phyloP scores from a whole-genome alignment of 2,329 filamentous ascomycete species.

The Botrytis tulipae region DNA sequence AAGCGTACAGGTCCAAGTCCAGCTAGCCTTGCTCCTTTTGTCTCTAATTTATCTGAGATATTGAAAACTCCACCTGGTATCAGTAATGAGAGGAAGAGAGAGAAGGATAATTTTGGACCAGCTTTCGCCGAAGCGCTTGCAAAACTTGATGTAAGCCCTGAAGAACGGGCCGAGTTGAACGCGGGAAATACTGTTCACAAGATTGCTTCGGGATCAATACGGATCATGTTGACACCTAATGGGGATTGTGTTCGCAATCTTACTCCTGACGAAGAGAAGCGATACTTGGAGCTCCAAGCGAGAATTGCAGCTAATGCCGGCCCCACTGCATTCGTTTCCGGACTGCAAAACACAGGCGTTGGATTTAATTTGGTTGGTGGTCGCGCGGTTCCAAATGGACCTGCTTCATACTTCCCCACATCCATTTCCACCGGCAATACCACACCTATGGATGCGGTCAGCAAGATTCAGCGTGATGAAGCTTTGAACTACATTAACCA shows the following conservation, averaged over 20 bases:
- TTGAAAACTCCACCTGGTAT: slow-evolving; percentile 39
- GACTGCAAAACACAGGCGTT: slow-evolving; percentile 53
- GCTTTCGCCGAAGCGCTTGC: slow-evolving; percentile 29
- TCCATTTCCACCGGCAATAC: slow-evolving; percentile 34
- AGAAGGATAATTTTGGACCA: slow-evolving; percentile 21
- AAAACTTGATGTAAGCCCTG: slow-evolving; percentile 50
- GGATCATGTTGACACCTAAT: slow-evolving; percentile 71
- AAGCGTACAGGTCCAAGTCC: slow-evolving; percentile 35
- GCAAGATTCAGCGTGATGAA: slow-evolving; percentile 65
- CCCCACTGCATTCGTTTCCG: slow-evolving; percentile 56
- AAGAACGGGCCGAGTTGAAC: slow-evolving; percentile 56
- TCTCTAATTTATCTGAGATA: not conserved
- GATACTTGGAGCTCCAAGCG: slow-evolving; percentile 67
- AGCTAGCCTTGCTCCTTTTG: slow-evolving; percentile 39
- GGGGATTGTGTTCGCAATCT: slow-evolving; percentile 75
- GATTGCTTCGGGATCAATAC: slow-evolving; percentile 57
- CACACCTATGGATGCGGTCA: slow-evolving; percentile 55
- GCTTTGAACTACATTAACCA: slow-evolving; percentile 68
- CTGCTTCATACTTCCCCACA: slow-evolving; percentile 59
- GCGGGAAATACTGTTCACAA: slow-evolving; percentile 60
- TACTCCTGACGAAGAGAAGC: slow-evolving; percentile 64
- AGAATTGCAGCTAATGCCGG: slow-evolving; percentile 52
- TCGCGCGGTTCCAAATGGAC: slow-evolving; percentile 62
- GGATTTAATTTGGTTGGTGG: slow-evolving; percentile 64
- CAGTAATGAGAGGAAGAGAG: slow-evolving; percentile 16